Conservation (phyloP, 305 asterid species). For the Euphrasia arctica region DNA sequence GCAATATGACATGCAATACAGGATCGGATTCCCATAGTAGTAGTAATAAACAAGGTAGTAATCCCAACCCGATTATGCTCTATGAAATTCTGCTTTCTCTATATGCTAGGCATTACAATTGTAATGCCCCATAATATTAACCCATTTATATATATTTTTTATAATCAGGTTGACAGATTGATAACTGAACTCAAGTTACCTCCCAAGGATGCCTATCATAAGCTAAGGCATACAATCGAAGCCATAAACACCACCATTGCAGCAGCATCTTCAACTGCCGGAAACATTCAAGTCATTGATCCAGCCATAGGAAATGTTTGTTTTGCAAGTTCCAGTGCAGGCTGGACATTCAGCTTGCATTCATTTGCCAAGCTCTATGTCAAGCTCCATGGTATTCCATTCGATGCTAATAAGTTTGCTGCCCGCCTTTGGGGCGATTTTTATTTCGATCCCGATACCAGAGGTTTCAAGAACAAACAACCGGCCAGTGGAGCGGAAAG, state of each 20-base stretch:
- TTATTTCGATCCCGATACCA: conserved; percentile 73
- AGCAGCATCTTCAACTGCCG: conserved; percentile 91
- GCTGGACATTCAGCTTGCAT: conserved; percentile 94
- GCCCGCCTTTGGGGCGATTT: conserved; percentile 96
- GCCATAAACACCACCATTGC: conserved; percentile 76
- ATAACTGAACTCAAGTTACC: conserved; percentile 94
- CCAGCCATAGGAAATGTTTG: conserved; percentile 92
- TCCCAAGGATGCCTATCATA: too few relatives aligned
- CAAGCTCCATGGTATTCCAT: conserved; percentile 89
- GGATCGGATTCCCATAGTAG: conserved; percentile 90
- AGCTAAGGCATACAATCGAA: conserved; percentile 84
- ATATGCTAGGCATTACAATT: not conserved
- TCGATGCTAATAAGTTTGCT: conserved; percentile 91
- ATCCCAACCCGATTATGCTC: conserved; percentile 11
- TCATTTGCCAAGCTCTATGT: conserved; percentile 94
- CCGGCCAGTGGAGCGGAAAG: conserved; percentile 84
- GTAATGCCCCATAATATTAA: conserved; percentile 1
- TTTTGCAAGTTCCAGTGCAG: conserved; percentile 94
- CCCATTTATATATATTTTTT: conserved; percentile 13
- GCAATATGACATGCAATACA: conserved; percentile 96
- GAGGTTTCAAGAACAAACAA: conserved; percentile 79
- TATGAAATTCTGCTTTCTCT: conserved; percentile 6
- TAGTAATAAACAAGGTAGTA: conserved; percentile 89
- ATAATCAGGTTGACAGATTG: conserved; percentile 72
- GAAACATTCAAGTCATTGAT: conserved; percentile 78